Conservation (phyloP, 2,329 filamentous ascomycete species). For the Magnaporthales sp. region DNA sequence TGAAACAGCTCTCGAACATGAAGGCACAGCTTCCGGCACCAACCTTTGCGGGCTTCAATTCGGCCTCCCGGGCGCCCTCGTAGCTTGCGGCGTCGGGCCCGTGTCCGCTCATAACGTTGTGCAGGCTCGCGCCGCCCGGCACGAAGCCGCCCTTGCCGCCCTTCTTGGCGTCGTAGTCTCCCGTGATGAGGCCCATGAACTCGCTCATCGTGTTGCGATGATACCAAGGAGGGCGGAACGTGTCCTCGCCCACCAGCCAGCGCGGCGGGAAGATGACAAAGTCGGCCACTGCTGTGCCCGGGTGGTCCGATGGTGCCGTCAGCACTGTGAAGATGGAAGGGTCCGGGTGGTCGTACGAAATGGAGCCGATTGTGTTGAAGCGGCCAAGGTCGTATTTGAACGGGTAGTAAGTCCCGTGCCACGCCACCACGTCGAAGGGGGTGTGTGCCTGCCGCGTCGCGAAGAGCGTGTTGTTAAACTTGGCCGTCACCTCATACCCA, state of each 20-base stretch:
- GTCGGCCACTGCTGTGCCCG: slow-evolving; percentile 46
- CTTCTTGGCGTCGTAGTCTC: slow-evolving; percentile 38
- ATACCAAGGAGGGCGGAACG: slow-evolving; percentile 51
- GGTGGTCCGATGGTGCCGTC: slow-evolving; percentile 38
- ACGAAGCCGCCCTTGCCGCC: slow-evolving; percentile 28
- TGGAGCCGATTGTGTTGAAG: slow-evolving; percentile 53
- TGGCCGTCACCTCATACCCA: slow-evolving; percentile 38
- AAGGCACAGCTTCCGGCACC: slow-evolving; percentile 38
- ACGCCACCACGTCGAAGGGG: slow-evolving; percentile 58
- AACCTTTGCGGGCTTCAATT: slow-evolving; percentile 32
- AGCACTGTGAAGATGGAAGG: slow-evolving; percentile 56
- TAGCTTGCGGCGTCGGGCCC: slow-evolving; percentile 37
- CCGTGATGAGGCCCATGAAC: slow-evolving; percentile 36
- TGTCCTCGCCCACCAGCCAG: slow-evolving; percentile 50
- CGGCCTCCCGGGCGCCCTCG: slow-evolving; percentile 35
- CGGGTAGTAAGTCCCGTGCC: slow-evolving; percentile 60
- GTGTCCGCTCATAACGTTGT: slow-evolving; percentile 51
- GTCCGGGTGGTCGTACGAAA: slow-evolving; percentile 57
- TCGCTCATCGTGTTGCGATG: slow-evolving; percentile 43
- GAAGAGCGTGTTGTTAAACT: slow-evolving; percentile 52
- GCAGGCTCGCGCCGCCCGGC: slow-evolving; percentile 33
- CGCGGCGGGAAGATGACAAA: slow-evolving; percentile 52
- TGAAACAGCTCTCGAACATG: slow-evolving; percentile 37
- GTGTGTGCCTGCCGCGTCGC: slow-evolving; percentile 48
- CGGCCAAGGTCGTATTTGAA: slow-evolving; percentile 61